Evolutionary conservation across 352 stramenopile genomes (phyloP), one percentile per base, ranked within the genome.

Genomic region (Globisporangium viniferum): DNA sequence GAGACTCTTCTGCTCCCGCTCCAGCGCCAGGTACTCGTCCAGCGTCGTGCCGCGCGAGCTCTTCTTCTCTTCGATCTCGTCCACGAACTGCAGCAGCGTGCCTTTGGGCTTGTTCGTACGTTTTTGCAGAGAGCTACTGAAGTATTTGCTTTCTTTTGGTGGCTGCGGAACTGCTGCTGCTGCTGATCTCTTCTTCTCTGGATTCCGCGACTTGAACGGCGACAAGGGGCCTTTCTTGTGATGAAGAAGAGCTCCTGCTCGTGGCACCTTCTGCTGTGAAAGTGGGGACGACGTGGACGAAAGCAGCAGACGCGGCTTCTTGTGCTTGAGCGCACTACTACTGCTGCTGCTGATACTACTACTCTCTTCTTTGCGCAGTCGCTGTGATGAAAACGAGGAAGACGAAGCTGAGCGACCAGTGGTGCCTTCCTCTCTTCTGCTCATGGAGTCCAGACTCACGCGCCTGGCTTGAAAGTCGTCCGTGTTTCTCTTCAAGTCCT

Each of bases 11-110:
- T 81, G 53, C 48, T 75, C 67, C 15, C 67, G 59, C 5, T 83
- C 73, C 27, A 84, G 51, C 14, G 54, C 63, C 24, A 78, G n/a
- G 12, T 81, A 82, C 36, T 75, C 62, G 59, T 85, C 41, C 6
- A 84, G 41, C 5, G 62, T 68, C n/a, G 49, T 60, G 10, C 39
- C 51, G 1, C 0, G 66, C n/a, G 59, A 55, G 12, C 61, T 64
- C 44, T 77, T 78, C 51, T 79, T 67, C 61, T 73, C 46, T n/a
- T 81, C 63, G 27, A 75, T 66, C 57, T 79, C 69, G 41, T 73
- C 61, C 15, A 81, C 22, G 29, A 75, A 82, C 51, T 72, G 72
- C 6, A 60, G 51, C 27, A 81, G 41, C 22, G 20, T 7, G 44
- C 35, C 39, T 62, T 62, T 15, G 4, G 29, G 22, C 6, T 27